Base-by-base conservation (phyloP, 2,329 filamentous ascomycete genomes). In the Colletotrichum sublineola region DNA sequence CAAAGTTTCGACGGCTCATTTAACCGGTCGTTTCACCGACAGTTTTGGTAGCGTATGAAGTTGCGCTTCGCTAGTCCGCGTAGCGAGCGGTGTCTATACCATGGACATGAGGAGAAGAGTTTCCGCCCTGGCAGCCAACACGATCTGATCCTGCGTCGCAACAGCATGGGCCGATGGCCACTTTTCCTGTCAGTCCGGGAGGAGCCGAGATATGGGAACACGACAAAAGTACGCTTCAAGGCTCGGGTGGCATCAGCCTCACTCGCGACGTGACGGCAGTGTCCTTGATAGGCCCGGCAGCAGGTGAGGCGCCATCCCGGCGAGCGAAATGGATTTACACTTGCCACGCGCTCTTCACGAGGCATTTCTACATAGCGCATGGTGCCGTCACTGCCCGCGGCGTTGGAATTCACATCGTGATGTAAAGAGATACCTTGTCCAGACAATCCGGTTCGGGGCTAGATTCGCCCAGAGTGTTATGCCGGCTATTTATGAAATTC, bases 151-250 rank as follows among this genome's bases (percentile, higher is more conserved):
- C 67, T 69, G 9, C 31, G 33, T 64, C 69, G 69, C 66, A 63
- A 61, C 60, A 72, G 69, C 60, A 38, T 60, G 52, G 20, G 44
- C 69, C 69, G 66, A 72, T 36, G 58, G 18, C 60, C 66, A 46
- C 46, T 64, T 69, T 64, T 71, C 48, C 40, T 44, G 65, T 64
- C 66, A 69, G 12, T 42, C 68, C 66, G 69, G 69, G 36, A 69
- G 65, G 24, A 64, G 31, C 53, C 69, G 66, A 63, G 60, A 66
- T 4, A 40, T 53, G 15, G n/a, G n/a, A 36, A 3, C 15, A 12
- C 14, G n/a, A 36, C 38, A 62, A n/a, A 33, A 24, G 5, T 36
- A 33, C 44, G 36, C 36, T 60, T 67, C 44, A 44, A 42, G 8
- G 14, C 18, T 46, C 29, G 24, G 6, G 36, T 67, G 24, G 50